Conservation (phyloP, 1,139 yeast genomes). For the Suhomyces wounanorum region DNA sequence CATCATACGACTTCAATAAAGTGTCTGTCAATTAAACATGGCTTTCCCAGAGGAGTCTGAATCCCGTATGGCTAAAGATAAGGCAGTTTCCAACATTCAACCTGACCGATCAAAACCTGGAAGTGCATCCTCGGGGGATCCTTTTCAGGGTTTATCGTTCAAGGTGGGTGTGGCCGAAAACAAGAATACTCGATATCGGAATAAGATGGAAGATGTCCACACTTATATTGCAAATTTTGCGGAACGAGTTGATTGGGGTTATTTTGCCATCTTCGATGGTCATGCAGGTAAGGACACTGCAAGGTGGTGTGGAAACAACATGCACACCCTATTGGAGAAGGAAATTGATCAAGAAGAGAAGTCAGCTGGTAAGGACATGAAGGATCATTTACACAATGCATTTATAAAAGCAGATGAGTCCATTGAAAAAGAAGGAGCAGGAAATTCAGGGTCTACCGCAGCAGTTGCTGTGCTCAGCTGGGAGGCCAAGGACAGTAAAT, state of each 20-base stretch:
- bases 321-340: conserved; percentile 67
- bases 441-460: conserved; percentile 89
- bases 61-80: not conserved
- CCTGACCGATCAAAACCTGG: not conserved
- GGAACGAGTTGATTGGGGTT: conserved; percentile 88
- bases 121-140: conserved; percentile 22
- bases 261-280: conserved; percentile 95
- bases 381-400: conserved; percentile 57
- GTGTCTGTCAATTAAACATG: not conserved
- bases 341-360: conserved; percentile 36
- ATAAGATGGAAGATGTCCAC: conserved; percentile 96
- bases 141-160: conserved; percentile 59
- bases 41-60: not conserved
- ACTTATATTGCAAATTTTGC: conserved; percentile 92
- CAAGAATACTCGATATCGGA: conserved; percentile 75
- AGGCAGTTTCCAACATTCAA: not conserved
- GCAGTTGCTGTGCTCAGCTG: conserved; percentile 90
- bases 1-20: not conserved
- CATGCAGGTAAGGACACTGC: conserved; percentile 96
- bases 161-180: conserved; percentile 90
- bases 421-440: conserved; percentile 60
- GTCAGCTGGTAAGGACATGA: conserved; percentile 28
- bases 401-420: conserved; percentile 75
- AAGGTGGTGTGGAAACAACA: conserved; percentile 89
- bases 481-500: conserved; percentile 51